Base-by-base conservation (phyloP, 1,139 yeast species). In the Taiozyma onychis region DNA sequence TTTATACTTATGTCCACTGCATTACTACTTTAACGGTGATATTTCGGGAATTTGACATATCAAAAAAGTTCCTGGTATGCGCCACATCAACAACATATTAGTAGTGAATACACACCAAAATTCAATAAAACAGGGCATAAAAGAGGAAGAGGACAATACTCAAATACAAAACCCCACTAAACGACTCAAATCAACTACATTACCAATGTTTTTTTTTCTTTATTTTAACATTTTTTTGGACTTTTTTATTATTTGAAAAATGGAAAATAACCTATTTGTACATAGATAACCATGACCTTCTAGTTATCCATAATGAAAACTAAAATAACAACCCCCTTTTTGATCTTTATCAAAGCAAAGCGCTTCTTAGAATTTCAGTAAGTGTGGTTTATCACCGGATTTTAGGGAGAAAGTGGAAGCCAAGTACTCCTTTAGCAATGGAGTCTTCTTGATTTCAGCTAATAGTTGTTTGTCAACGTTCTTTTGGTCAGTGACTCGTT, bases 301-400 rank as follows among this genome's bases (percentile, higher is more conserved):
- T 44, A 43, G 16, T 32, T 32, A 44, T 32, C 35, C 35, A 32
- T 32, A 32, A 32, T 32, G 35, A 32, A 32, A 37, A 16, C 41
- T 37, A 37, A 37, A 37, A 35, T 11, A 22, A 21, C 41, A 37
- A 9, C 24, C 24, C 24, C 41, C 9, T 21, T 37, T 37, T 21
- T 37, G 14, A 37, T 37, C 41, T 18, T 18, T 18, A 18, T 3
- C 18, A 16, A n/a, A 22, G 8, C 5, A 4, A 24, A 24, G 7
- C 5, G 26, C 24, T 18, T 39, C 9, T 83, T 86, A 88, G 75
- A 89, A 88, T 81, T 85, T 86, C 82, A 89, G 86, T 71, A 83
- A 81, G 77, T 89, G 97, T 68, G 97, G 97, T 76, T 78, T 87
- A 81, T 89, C 97, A 74, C 96, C 96, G 76, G 80, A 82, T 85